Evolutionary conservation across 2,329 filamentous ascomycete species (phyloP).

Genomic region (Fusarium napiforme): DNA sequence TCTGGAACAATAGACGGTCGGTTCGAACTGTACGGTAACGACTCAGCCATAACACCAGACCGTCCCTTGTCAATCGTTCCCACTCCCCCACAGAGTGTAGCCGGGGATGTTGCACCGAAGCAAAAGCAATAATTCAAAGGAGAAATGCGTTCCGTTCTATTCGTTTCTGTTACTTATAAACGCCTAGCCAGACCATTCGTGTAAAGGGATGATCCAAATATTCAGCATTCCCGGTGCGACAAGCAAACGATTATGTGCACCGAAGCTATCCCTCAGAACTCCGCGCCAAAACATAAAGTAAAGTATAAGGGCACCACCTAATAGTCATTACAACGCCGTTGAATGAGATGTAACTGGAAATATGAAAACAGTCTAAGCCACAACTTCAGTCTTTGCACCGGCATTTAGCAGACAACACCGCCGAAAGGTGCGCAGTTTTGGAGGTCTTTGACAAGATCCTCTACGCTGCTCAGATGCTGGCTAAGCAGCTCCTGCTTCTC

Average conservation of each 20-base stretch:
- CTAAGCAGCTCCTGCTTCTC: conserved; percentile 86
- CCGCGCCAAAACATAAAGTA: conserved; percentile 34
- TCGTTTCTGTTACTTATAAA: conserved; percentile 42
- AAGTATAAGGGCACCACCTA: conserved; percentile 24
- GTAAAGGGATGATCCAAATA: conserved; percentile 41
- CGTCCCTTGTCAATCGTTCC: conserved; percentile 40
- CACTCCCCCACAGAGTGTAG: conserved; percentile 40
- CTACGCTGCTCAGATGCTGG: conserved; percentile 82
- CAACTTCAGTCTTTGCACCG: neutral
- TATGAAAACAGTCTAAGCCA: neutral
- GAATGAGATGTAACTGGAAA: neutral
- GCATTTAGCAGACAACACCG: conserved; percentile 61
- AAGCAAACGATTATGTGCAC: conserved; percentile 32
- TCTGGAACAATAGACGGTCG: conserved; percentile 48
- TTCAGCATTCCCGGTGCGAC: conserved; percentile 32
- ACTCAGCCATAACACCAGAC: conserved; percentile 20
- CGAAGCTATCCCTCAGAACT: conserved; percentile 39
- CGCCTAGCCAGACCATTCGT: conserved; percentile 44
- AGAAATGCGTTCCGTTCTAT: conserved; percentile 19
- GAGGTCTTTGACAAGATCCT: conserved; percentile 86
- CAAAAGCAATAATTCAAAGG: conserved; percentile 15
- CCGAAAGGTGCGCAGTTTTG: conserved; percentile 82
- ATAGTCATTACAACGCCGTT: conserved; percentile 33
- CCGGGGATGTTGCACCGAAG: conserved; percentile 12
- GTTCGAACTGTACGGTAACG: conserved; percentile 59